Evolutionary conservation across 768 basidiomycete genomes (phyloP), one percentile per base, ranked within the genome.

Genomic region (Rhodotorula toruloides): DNA sequence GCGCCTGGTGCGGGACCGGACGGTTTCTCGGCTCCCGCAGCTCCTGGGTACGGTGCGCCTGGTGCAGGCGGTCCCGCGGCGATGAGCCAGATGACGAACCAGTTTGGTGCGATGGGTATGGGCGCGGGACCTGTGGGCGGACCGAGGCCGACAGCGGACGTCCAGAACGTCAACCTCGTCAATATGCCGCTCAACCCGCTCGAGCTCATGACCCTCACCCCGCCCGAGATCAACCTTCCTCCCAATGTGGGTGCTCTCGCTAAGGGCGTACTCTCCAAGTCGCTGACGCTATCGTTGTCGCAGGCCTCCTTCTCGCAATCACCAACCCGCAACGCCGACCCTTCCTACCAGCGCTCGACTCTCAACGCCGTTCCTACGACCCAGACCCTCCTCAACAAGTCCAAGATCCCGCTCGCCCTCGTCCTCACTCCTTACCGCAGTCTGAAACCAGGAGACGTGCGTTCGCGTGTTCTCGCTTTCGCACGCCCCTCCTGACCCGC

Each of bases 341-440:
- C 86, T 39, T 91, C 89, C 21, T 98, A 97, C 78, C 90, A 93
- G 79, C 86, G 96, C 54, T 85, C 82, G 67, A 99, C 96, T 2
- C 76, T 97, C 63, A 94, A 93, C 75, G 86, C 88, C n/a, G 85
- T 97, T 66, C 94, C 94, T 9, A 92, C 90, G 11, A 89, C 90
- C 13, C 86, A 88, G 68, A 87, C 89, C 16, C 82, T 97, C 7
- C 80, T 96, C 63, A 84, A 81, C 79, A 98, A 98, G 81, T 84
- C 87, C 22, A 70, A 66, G 61, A 37, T 98, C 55, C 94, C 94
- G 14, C 82, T 97, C 54, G 90, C 87, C 4, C 82, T 97, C 63
- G 82, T 98, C 65, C 82, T 96, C 70, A 91, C 91, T 0, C 94
- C 94, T 0, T 92, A 94, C 77, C 86, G 93, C 40, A 86, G 88